Evolutionary conservation across 148 eudicot genomes (phyloP), one percentile per base, ranked within the genome.

Genomic region (Mesembryanthemum crystallinum): DNA sequence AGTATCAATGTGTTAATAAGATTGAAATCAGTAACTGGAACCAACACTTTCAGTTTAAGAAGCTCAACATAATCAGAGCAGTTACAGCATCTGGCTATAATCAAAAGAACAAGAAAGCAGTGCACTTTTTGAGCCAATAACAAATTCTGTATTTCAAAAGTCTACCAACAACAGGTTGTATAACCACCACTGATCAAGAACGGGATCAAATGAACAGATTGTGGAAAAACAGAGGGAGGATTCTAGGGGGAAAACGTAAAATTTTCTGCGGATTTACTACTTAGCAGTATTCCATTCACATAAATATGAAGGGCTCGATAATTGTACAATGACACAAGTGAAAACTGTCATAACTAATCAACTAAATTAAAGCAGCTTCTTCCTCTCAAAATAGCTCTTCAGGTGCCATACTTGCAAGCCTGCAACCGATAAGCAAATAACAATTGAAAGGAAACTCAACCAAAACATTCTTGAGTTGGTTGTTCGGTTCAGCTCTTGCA

Each of bases 321-420:
- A 71, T 51, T 72, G 75, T 74, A 69, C 82, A 72, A 3, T 55
- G 43, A 37, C 35, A 32, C 39, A 75, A 33, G 33, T 7, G 24
- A 66, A 69, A 72, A 77, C 20, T 35, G 28, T 61, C 61, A 66
- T n/a, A 33, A 7, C 52, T 25, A 17, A 21, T 25, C 32, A 35
- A 63, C 55, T 59, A 62, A 68, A 29, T 85, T 80, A 95, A 55
- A 92, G 88, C 45, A 95, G 83, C 89, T 95, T 95, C 86, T 92
- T 95, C 85, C 91, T 90, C 81, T 95, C 91, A 47, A 95, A 95
- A 75, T 88, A 95, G 72, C 86, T 79, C 87, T 90, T 95, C 86
- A 95, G 78, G 77, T 88, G 90, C 94, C 94, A 92, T 67, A 92
- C 80, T 79, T 92, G 98, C 76, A 92, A 72, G 61, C 90, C 96